Evolutionary conservation across 306 rosid species (phyloP).

Genomic region (Acmispon strigosus): DNA sequence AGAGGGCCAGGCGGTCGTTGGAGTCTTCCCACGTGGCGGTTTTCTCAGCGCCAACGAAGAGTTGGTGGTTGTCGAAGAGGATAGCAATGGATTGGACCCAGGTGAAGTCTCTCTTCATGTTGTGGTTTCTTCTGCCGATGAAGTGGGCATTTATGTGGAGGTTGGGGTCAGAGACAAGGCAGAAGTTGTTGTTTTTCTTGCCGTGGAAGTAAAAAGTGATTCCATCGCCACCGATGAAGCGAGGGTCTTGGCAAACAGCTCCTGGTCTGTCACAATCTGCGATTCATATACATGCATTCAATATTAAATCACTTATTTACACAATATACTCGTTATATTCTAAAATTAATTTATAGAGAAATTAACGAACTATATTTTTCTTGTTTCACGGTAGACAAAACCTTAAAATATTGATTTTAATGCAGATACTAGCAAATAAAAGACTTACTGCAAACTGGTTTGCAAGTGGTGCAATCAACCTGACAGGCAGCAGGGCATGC

Average conservation of each 20-base stretch:
- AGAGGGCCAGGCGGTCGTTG: slow-evolving; percentile 30
- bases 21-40: slow-evolving; percentile 47
- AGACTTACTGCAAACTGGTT: slow-evolving; percentile 59
- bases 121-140: slow-evolving; percentile 44
- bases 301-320: not conserved
- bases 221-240: slow-evolving; percentile 64
- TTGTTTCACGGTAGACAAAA: no score
- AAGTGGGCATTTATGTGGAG: slow-evolving; percentile 71
- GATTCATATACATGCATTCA: not conserved
- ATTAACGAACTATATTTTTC: no score
- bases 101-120: slow-evolving; percentile 65
- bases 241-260: slow-evolving; percentile 50
- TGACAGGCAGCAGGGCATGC: slow-evolving; percentile 47
- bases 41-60: slow-evolving; percentile 45
- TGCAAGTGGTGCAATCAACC: slow-evolving; percentile 59
- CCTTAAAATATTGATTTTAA: not conserved
- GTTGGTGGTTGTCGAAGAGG: slow-evolving; percentile 40
- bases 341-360: no score
- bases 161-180: slow-evolving; percentile 52
- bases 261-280: slow-evolving; percentile 36
- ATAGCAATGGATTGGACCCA: slow-evolving; percentile 67
- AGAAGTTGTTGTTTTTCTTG: slow-evolving; percentile 52
- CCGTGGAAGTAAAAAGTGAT: slow-evolving; percentile 68
- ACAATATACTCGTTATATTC: no score
- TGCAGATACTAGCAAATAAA: not conserved